phyloP scores from a whole-genome alignment of 805 yeast genomes.

The Komagataella ulmi region DNA sequence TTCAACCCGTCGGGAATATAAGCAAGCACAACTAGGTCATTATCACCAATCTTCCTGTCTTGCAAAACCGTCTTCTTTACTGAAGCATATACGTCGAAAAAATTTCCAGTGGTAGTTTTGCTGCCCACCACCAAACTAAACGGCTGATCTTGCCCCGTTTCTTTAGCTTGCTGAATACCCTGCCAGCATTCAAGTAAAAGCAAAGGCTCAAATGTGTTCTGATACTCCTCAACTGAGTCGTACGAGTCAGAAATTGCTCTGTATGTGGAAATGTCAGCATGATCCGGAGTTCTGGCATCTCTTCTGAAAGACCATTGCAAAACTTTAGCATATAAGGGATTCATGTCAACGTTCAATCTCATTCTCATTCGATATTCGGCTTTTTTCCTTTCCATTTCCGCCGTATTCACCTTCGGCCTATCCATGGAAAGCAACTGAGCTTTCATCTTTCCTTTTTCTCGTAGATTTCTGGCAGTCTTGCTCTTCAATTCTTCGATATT shows the following conservation, averaged over 20 bases:
- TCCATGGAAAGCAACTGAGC: slow-evolving; percentile 3
- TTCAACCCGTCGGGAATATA: slow-evolving; percentile 25
- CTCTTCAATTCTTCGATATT: background rate
- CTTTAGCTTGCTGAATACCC: slow-evolving; percentile 61
- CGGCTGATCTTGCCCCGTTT: slow-evolving; percentile 43
- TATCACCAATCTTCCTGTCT: slow-evolving; percentile 49
- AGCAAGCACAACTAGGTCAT: slow-evolving; percentile 63
- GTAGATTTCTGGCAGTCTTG: background rate
- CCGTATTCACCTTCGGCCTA: background rate
- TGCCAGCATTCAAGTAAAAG: slow-evolving; percentile 91
- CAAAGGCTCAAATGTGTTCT: slow-evolving; percentile 61
- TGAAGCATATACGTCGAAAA: slow-evolving; percentile 76
- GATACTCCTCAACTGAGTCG: slow-evolving; percentile 48
- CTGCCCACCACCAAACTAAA: slow-evolving; percentile 64
- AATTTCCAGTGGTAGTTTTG: slow-evolving; percentile 71
- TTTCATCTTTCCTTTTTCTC: background rate
- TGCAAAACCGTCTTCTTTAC: slow-evolving; percentile 36
- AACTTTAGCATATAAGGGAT: slow-evolving; percentile 57
- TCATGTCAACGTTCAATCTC: slow-evolving; percentile 65
- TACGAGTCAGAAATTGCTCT: slow-evolving; percentile 43
- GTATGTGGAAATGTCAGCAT: slow-evolving; percentile 22
- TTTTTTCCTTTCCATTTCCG: slow-evolving; percentile 27
- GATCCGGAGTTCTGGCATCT: slow-evolving; percentile 44
- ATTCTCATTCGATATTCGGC: slow-evolving; percentile 71
- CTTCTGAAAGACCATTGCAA: slow-evolving; percentile 67